Percentiles rank a stretch among this genome's conserved stretches.
Conservation (phyloP, 176 grass and related monocot species). For the barley (Hordeum vulgare) region MorexV3_pseudomolecules_assembly NC_058522.1:29190741-29191240, state of each 20-base stretch:
- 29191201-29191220: not conserved
- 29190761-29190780: not conserved
- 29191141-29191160: not conserved
- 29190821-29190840: slow-evolving; percentile 27
- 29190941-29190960: slow-evolving; percentile 15
- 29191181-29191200: not conserved
- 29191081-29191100: no score
- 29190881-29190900: not conserved
- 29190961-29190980: slow-evolving; percentile 5
- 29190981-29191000: not conserved
- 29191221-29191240: not conserved
- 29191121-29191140: not conserved
- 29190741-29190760: not conserved
- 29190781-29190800: not conserved
- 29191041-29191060: not conserved
- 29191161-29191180: not conserved
- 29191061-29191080: no score
- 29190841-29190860: not conserved
- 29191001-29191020: not conserved
- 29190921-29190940: slow-evolving; percentile 27
- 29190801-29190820: not conserved
- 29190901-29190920: not conserved
- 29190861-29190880: not conserved
- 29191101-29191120: no score
- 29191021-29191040: not conserved